Conservation (phyloP, 345 rosid species). For the Psidium friedrichsthalianum region DNA sequence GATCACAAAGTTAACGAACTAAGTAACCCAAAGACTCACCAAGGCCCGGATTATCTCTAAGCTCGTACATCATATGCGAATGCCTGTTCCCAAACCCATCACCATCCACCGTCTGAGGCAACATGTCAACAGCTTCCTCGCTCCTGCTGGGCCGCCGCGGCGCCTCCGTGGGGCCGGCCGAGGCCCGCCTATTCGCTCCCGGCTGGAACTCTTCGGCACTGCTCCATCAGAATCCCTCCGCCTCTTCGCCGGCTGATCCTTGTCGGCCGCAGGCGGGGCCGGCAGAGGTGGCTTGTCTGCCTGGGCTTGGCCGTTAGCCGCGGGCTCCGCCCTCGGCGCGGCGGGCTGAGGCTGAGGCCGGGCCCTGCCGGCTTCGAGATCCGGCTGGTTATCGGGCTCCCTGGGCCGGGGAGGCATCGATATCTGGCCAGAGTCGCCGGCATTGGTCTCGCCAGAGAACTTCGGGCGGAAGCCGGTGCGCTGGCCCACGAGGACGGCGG, state of each 20-base stretch:
- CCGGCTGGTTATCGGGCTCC: slow-evolving; percentile 38
- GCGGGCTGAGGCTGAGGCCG: slow-evolving; percentile 5
- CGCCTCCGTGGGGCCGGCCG: slow-evolving; percentile 19
- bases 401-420: slow-evolving; percentile 34
- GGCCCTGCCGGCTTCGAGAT: slow-evolving; percentile 65
- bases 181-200: slow-evolving; percentile 31
- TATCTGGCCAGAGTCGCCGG: slow-evolving; percentile 63
- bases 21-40: slow-evolving; percentile 29
- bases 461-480: slow-evolving; percentile 87
- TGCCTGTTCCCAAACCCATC: slow-evolving; percentile 48
- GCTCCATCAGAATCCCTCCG: slow-evolving; percentile 84
- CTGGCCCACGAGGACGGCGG: slow-evolving; percentile 95
- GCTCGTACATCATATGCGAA: slow-evolving; percentile 79
- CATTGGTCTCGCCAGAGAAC: slow-evolving; percentile 91
- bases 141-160: slow-evolving; percentile 48
- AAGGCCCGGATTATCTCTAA: slow-evolving; percentile 89
- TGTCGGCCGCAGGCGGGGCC: not conserved
- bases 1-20: not conserved
- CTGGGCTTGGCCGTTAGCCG: slow-evolving; percentile 10
- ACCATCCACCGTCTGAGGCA: slow-evolving; percentile 55
- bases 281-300: slow-evolving; percentile 18
- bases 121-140: slow-evolving; percentile 47
- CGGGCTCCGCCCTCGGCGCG: not conserved
- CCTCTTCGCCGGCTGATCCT: slow-evolving; percentile 60
- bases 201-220: slow-evolving; percentile 33